Conservation (phyloP, 2,329 filamentous ascomycete genomes). For the Alternaria postmessia region DNA sequence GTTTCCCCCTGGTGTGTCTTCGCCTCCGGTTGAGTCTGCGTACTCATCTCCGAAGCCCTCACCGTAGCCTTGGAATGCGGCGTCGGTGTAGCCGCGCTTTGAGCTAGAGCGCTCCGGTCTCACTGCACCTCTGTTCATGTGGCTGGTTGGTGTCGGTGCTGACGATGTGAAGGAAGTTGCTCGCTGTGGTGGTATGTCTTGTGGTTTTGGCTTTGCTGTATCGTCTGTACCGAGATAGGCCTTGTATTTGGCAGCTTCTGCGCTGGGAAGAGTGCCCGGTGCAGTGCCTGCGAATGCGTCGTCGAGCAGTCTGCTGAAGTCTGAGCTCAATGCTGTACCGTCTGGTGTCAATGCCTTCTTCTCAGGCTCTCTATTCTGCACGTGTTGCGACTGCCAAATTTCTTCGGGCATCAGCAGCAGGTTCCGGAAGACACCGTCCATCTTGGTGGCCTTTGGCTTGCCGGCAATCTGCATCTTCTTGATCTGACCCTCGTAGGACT, state of each 20-base stretch:
- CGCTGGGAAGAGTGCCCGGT: conserved; percentile 53
- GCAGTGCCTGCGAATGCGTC: conserved; percentile 53
- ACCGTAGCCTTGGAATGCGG: conserved; percentile 76
- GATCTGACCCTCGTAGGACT: conserved; percentile 63
- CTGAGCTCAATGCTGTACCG: conserved; percentile 32
- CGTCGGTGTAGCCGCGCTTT: conserved; percentile 79
- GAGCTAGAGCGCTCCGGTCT: conserved; percentile 72
- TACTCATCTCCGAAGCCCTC: conserved; percentile 75
- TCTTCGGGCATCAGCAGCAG: conserved; percentile 52
- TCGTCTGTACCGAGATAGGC: conserved; percentile 57
- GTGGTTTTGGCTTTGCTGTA: conserved; percentile 38
- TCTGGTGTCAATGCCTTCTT: conserved; percentile 39
- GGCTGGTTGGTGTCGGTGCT: conserved; percentile 46
- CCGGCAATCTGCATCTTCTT: conserved; percentile 59
- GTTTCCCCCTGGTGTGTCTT: conserved; percentile 61
- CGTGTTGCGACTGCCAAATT: conserved; percentile 51
- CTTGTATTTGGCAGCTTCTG: conserved; percentile 54
- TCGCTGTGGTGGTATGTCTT: conserved; percentile 34
- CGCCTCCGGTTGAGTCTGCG: conserved; percentile 75
- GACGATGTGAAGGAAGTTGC: conserved; percentile 27
- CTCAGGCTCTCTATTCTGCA: conserved; percentile 52
- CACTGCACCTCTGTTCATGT: conserved; percentile 54
- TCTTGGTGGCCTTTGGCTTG: conserved; percentile 57
- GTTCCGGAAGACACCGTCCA: conserved; percentile 46
- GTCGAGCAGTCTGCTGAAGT: conserved; percentile 48